Evolutionary conservation across 2,329 filamentous ascomycete species (phyloP), one percentile per base, ranked within the genome.

Genomic region (Monilinia laxa): DNA sequence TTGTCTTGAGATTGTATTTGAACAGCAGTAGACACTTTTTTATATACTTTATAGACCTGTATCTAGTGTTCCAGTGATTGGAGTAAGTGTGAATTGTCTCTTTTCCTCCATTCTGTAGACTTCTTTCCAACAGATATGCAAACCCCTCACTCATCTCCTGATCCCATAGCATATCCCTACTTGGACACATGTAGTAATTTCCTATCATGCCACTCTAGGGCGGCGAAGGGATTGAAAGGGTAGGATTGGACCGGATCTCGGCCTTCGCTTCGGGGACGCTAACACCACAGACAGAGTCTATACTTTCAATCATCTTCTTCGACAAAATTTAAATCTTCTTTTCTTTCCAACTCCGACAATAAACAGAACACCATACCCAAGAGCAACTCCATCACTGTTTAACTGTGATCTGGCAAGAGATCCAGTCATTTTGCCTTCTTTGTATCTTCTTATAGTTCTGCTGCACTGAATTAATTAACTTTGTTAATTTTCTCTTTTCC

Each of bases 221-320:
- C n/a, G n/a, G 28, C 28, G 14, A 35, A 49, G 14, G 4, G 23
- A 25, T 60, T 51, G 14, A 51, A 23, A 18, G 28, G 31, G 23
- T 20, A 20, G 58, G 18, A 60, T 51, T 60, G 58, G 58, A 7
- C 38, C 58, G 58, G 55, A 14, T 28, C 16, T 20, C 40, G 40
- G 40, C 55, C 42, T 45, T 58, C 55, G 49, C 58, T 60, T 60
- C 58, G 58, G 11, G 1, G 18, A 20, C n/a, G 28, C 58, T 60
- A 60, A 5, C 7, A 35, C 14, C 4, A 35, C 20, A 18, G n/a
- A 10, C n/a, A 45, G 14, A 16, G 45, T 38, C 49, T 3, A 51
- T 38, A 60, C n/a, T 38, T 7, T 23, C 38, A 3, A 60, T n/a
- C 49, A 51, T 49, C 12, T 49, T 18, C 45, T 59, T 16, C 14